phyloP scores from a whole-genome alignment of 148 eudicot genomes.

The Camellia japonica region DNA sequence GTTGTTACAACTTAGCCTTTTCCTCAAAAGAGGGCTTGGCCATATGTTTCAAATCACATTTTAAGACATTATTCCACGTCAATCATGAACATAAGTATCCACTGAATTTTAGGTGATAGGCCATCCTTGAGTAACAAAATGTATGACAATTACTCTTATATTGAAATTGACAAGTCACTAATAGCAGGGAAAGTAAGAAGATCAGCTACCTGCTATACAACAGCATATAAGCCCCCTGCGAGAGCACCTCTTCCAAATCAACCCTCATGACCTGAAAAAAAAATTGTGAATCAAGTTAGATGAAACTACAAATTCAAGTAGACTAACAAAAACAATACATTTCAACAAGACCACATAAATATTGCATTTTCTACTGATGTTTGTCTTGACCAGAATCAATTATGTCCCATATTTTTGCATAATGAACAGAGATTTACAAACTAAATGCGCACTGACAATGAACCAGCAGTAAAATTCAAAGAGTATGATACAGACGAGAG shows the following conservation, averaged over 20 bases:
- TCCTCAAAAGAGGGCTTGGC: too few relatives aligned
- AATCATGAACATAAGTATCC: background rate
- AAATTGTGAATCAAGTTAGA: background rate
- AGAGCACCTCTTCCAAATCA: conserved; percentile 90
- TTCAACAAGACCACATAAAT: background rate
- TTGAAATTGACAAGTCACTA: background rate
- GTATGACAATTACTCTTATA: background rate
- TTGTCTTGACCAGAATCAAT: background rate
- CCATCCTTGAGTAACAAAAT: background rate
- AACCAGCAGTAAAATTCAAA: background rate
- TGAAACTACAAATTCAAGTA: background rate
- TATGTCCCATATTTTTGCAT: background rate
- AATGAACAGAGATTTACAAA: background rate
- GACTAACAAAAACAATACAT: background rate
- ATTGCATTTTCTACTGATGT: background rate
- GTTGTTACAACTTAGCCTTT: too few relatives aligned
- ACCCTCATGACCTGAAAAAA: conserved; percentile 56
- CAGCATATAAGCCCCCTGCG: conserved; percentile 98
- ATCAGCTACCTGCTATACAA: conserved; percentile 69
- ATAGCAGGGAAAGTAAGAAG: background rate
- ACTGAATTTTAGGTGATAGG: background rate
- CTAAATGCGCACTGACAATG: background rate
- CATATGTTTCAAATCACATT: too few relatives aligned
- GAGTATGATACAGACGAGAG: too few relatives aligned
- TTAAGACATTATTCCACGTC: too few relatives aligned